These are phyloP conservation scores for Gossypium davidsonii DNA, from an alignment of 441 rosid genomes.

Conservation along the genomic window DNA sequence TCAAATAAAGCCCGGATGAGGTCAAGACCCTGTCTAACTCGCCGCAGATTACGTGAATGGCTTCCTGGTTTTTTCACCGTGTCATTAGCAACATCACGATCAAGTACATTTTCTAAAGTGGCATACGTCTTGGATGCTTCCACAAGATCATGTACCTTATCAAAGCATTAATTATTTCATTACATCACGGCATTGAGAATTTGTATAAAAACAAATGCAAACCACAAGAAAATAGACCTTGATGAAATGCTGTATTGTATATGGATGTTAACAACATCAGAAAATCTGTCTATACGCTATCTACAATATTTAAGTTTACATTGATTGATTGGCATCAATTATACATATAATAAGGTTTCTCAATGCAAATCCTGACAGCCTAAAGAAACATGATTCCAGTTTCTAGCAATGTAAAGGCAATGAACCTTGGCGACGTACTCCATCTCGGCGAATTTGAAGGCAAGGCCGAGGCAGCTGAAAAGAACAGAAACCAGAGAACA, in stretches of 20 bases:
- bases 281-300: not conserved
- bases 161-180: not conserved
- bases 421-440: conserved; percentile 74
- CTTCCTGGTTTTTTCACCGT: conserved; percentile 75
- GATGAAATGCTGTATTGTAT: not conserved
- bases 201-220: not conserved
- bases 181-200: not conserved
- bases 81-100: conserved; percentile 46
- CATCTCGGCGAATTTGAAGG: conserved; percentile 83
- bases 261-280: not conserved
- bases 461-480: conserved; percentile 75
- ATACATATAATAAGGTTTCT: not conserved
- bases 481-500: conserved; percentile 74
- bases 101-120: conserved; percentile 52
- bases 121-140: conserved; percentile 57
- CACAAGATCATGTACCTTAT: conserved; percentile 51
- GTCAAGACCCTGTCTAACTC: conserved; percentile 90
- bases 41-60: conserved; percentile 68
- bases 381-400: not conserved
- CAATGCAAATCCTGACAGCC: not conserved
- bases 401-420: not conserved
- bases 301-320: no score
- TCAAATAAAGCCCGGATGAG: conserved; percentile 79
- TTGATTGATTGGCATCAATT: not conserved
- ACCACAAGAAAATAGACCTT: not conserved